Conservation (phyloP, 495 filamentous ascomycete genomes). For the Penicillium paradoxum region DNA sequence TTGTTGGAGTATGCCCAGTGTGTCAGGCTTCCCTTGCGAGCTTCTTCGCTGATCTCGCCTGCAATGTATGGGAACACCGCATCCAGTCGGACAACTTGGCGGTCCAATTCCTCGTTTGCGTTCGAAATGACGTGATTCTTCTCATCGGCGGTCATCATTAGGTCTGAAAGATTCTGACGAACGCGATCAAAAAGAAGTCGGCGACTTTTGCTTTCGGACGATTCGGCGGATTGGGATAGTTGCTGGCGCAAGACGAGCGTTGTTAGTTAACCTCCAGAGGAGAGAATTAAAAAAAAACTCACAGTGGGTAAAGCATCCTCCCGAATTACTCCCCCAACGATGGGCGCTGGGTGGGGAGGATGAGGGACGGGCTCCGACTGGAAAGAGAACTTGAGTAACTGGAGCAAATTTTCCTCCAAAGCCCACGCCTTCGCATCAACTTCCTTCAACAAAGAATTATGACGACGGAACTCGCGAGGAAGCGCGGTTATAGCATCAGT, state of each 20-base stretch:
- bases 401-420: constrained; percentile 56
- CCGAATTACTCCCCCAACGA: constrained; percentile 34
- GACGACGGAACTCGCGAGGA: constrained; percentile 87
- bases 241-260: constrained; percentile 19
- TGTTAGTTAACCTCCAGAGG: too few relatives aligned
- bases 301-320: constrained; percentile 39
- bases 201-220: constrained; percentile 43
- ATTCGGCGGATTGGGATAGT: constrained; percentile 29
- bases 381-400: constrained; percentile 63
- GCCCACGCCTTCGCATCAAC: constrained; percentile 83
- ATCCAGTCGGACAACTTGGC: constrained; percentile 78
- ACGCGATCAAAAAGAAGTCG: constrained; percentile 63
- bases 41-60: constrained; percentile 86
- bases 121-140: constrained; percentile 94
- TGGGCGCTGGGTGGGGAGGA: constrained; percentile 36
- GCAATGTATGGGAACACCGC: constrained; percentile 78
- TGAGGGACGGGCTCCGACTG: constrained; percentile 46
- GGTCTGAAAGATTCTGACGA: constrained; percentile 59
- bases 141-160: constrained; percentile 84
- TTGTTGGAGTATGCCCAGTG: constrained; percentile 98
- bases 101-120: constrained; percentile 81
- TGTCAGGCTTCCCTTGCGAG: constrained; percentile 80
- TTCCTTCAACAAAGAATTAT: constrained; percentile 92
- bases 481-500: constrained; percentile 88
- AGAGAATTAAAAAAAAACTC: constrained; percentile 3